Evolutionary conservation across 1,139 yeast genomes (phyloP).

Genomic region (Candida sanyaensis): DNA sequence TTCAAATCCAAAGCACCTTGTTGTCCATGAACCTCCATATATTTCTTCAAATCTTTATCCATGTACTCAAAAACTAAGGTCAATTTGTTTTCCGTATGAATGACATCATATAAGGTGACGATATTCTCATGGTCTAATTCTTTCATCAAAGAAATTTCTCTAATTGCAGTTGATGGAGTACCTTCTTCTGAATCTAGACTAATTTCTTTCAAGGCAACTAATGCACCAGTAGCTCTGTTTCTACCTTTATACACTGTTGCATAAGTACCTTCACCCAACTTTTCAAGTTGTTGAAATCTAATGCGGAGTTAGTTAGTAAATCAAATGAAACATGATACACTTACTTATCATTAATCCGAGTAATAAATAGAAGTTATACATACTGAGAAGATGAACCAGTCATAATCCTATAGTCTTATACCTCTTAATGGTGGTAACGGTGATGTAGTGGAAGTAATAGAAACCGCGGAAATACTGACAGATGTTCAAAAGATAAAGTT

Average conservation of each 20-base stretch:
- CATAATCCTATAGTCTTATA: conserved; percentile 13
- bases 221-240: conserved; percentile 86
- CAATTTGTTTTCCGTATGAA: conserved; percentile 93
- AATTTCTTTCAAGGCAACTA: conserved; percentile 94
- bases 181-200: conserved; percentile 96
- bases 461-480: neutral
- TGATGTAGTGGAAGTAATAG: neutral
- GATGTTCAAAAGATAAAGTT: too few species aligned
- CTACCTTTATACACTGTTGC: conserved; percentile 98
- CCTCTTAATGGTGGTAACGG: neutral
- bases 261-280: conserved; percentile 96
- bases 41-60: conserved; percentile 92
- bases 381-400: conserved; percentile 35
- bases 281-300: conserved; percentile 68
- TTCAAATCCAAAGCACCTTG: conserved; percentile 79
- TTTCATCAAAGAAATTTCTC: conserved; percentile 96
- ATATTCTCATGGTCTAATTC: conserved; percentile 94
- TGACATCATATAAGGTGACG: conserved; percentile 90
- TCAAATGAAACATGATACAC: neutral
- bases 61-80: conserved; percentile 91
- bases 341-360: neutral
- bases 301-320: conserved; percentile 13
- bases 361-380: conserved; percentile 12
- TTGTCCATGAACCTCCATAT: conserved; percentile 88
- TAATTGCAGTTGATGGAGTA: conserved; percentile 95